Evolutionary conservation across 2,329 filamentous ascomycete genomes (phyloP), one percentile per base, ranked within the genome.

Genomic region (Bertia moriformis): DNA sequence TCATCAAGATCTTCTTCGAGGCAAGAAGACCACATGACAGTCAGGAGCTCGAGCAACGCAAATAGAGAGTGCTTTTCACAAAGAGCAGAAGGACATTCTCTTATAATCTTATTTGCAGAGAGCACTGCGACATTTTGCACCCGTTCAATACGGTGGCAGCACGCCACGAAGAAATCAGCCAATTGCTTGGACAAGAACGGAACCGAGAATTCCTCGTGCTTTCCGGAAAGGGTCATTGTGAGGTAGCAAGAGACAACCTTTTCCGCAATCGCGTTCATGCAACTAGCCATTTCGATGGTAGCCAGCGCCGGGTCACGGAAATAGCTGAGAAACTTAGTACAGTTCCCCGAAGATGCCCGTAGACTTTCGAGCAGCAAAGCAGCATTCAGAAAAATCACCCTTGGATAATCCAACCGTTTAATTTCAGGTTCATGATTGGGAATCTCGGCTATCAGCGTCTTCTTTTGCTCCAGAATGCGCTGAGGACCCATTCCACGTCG

Each of bases 21-120:
- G 53, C 91, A 98, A 51, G 87, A 89, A 37, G 77, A 76, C 89
- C 89, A 98, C 80, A 98, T 87, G 19, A 98, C 71, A 3, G 86
- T 89, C 14, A 98, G 65, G 3, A 98, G 71, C 56, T 98, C 93
- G 7, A 98, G 67, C 14, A 99, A 67, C 2, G 89, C 87, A 59
- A 96, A 98, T 0, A 99, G 66, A 1, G 93, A 93, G 4, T 81
- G 78, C 47, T 83, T 83, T 51, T 95, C 83, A 52, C 89, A 96
- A 14, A 99, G 67, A 2, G 85, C 82, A 3, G 91, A 95, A 1
- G 91, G 91, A 4, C 93, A 79, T 45, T 85, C 77, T 12, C 66
- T 70, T 44, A 98, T 80, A 42, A 98, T 87, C 42, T 80, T 80
- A 54, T 94, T 85, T 0, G 89, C 89, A 47, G 83, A 91, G 18